Conservation (phyloP, 83 land plant species). For the Diphasiastrum complanatum region DNA sequence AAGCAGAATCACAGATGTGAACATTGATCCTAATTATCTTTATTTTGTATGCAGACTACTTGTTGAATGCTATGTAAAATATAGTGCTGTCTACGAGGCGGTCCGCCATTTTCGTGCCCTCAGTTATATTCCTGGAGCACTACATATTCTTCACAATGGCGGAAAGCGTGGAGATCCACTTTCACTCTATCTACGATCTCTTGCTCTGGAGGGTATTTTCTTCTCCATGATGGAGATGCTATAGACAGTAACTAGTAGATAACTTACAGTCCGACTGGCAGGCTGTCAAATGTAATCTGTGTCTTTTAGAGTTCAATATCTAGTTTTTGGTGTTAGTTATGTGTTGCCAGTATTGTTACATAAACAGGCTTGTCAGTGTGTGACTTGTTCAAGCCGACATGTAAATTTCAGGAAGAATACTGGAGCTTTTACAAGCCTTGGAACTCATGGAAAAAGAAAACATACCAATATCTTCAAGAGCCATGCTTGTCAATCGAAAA, state of each 20-base stretch:
- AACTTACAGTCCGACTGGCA: too few relatives aligned
- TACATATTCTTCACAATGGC: conserved; percentile 52
- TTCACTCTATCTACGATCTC: conserved; percentile 80
- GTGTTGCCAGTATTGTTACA: too few relatives aligned
- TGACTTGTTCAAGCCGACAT: too few relatives aligned
- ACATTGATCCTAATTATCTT: not conserved
- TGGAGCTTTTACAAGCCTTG: conserved; percentile 87
- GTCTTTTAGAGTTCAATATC: too few relatives aligned
- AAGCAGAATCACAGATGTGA: not conserved
- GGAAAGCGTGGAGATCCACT: conserved; percentile 92
- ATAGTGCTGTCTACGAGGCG: conserved; percentile 68
- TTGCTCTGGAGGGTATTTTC: conserved; percentile 78
- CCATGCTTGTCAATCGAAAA: conserved; percentile 83
- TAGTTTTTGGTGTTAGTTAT: too few relatives aligned
- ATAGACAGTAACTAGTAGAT: too few relatives aligned
- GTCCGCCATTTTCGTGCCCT: conserved; percentile 94
- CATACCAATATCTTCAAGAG: conserved; percentile 73
- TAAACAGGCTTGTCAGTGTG: too few relatives aligned
- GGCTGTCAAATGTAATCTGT: too few relatives aligned
- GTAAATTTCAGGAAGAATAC: conserved; percentile 87
- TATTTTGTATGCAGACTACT: conserved; percentile 46
- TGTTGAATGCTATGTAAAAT: conserved; percentile 90
- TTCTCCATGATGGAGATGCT: conserved; percentile 1
- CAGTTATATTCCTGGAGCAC: conserved; percentile 50
- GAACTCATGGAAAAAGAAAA: conserved; percentile 82